A percentile compares a stretch with the other conserved stretches of the same genome.
Conservation (phyloP, 495 filamentous ascomycete genomes). For the Trichoderma virens region DNA sequence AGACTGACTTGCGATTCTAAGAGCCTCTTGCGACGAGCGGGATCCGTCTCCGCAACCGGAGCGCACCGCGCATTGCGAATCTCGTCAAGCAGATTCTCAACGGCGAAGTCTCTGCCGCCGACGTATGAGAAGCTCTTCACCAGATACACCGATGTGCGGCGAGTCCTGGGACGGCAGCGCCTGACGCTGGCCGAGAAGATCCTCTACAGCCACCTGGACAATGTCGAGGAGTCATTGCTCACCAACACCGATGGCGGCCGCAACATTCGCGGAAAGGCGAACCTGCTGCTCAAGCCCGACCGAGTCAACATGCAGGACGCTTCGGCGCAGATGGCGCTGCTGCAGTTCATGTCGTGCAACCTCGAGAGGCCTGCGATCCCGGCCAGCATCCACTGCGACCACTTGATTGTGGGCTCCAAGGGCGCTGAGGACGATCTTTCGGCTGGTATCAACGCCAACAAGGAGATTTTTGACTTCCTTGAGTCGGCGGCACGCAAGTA, state of each 20-base stretch:
- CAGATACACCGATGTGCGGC: slow-evolving; percentile 54
- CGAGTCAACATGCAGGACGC: slow-evolving; percentile 99
- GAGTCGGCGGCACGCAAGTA: slow-evolving; percentile 93
- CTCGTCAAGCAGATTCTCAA: slow-evolving; percentile 19
- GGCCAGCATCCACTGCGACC: slow-evolving; percentile 96
- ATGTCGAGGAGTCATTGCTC: slow-evolving; percentile 75
- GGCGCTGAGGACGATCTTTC: slow-evolving; percentile 86
- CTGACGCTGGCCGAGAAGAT: slow-evolving; percentile 96
- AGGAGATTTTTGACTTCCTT: slow-evolving; percentile 95
- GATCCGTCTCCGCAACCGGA: slow-evolving; percentile 1
- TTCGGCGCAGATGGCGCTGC: slow-evolving; percentile 92
- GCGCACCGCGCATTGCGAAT: slow-evolving; percentile 9
- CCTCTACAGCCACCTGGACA: slow-evolving; percentile 89
- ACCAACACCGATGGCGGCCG: slow-evolving; percentile 72
- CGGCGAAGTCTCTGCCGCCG: slow-evolving; percentile 29
- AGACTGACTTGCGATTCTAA: background rate
- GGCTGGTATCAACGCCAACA: slow-evolving; percentile 80
- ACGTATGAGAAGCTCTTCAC: slow-evolving; percentile 37
- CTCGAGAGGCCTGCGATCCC: slow-evolving; percentile 88
- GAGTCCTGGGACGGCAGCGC: slow-evolving; percentile 58
- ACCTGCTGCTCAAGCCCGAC: slow-evolving; percentile 96
- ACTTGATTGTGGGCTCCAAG: slow-evolving; percentile 92
- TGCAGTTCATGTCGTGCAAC: slow-evolving; percentile 98
- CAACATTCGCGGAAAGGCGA: slow-evolving; percentile 76
- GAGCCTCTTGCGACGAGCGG: slow-evolving; percentile 4